phyloP scores from a whole-genome alignment of 116 monocot genomes.

The Dioscorea cayenensis region DNA sequence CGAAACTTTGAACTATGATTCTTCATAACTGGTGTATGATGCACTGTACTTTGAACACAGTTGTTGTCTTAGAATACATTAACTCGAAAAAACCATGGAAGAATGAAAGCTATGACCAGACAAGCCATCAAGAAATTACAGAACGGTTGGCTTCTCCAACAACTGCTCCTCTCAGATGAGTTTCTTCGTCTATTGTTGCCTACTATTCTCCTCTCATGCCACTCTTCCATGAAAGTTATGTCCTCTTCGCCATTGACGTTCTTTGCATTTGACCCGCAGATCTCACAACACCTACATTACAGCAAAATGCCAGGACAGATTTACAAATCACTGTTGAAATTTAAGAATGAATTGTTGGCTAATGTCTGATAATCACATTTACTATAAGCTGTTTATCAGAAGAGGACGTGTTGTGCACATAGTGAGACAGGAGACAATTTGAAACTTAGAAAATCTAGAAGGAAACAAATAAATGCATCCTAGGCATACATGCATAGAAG shows the following conservation, averaged over 20 bases:
- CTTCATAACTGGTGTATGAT: too few relatives aligned
- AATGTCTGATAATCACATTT: neutral
- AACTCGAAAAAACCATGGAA: conserved; percentile 59
- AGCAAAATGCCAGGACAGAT: neutral
- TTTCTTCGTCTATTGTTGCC: neutral
- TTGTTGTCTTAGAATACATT: conserved; percentile 30
- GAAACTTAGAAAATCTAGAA: too few relatives aligned
- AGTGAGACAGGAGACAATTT: too few relatives aligned
- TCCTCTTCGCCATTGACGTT: conserved; percentile 39
- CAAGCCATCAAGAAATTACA: conserved; percentile 51
- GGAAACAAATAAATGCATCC: too few relatives aligned
- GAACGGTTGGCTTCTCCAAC: conserved; percentile 37
- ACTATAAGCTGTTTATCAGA: too few relatives aligned
- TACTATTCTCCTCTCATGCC: conserved; percentile 16
- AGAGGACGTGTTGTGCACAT: too few relatives aligned
- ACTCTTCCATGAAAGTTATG: conserved; percentile 25
- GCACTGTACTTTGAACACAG: too few relatives aligned
- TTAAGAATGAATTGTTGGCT: neutral
- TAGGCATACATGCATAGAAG: too few relatives aligned
- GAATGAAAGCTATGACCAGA: conserved; percentile 50
- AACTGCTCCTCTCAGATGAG: conserved; percentile 23
- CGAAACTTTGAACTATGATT: neutral
- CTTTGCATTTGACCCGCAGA: conserved; percentile 43
- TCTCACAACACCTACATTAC: conserved; percentile 40
- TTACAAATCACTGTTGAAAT: neutral